phyloP scores from a whole-genome alignment of 805 yeast species.

The Sugiyamaella boreocaroliniensis region DNA sequence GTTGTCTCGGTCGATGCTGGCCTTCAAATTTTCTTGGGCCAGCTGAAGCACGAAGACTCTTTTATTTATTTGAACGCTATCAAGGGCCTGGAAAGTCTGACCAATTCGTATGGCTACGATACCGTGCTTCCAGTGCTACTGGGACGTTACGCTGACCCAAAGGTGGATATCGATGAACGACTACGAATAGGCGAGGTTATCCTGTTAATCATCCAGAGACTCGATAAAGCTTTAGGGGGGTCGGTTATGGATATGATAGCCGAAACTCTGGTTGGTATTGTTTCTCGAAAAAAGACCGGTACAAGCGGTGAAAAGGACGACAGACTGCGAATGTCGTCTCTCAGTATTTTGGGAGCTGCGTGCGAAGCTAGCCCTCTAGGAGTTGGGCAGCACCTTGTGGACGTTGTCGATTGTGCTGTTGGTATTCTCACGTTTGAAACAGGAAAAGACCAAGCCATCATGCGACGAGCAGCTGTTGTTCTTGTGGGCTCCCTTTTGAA shows the following conservation, averaged over 20 bases:
- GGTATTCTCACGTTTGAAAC: slow-evolving; percentile 65
- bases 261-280: slow-evolving; percentile 34
- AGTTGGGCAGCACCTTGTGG: slow-evolving; percentile 40
- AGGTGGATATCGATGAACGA: slow-evolving; percentile 52
- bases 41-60: slow-evolving; percentile 74
- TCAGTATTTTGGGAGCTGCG: slow-evolving; percentile 74
- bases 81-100: slow-evolving; percentile 61
- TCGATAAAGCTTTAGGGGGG: slow-evolving; percentile 46
- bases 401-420: slow-evolving; percentile 65
- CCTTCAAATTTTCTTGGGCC: slow-evolving; percentile 53
- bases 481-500: slow-evolving; percentile 38
- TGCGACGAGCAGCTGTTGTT: slow-evolving; percentile 72
- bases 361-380: slow-evolving; percentile 56
- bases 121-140: slow-evolving; percentile 35
- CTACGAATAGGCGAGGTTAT: slow-evolving; percentile 79
- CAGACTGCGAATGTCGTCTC: slow-evolving; percentile 72
- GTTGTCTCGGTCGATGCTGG: slow-evolving; percentile 48
- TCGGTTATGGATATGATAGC: slow-evolving; percentile 39
- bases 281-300: slow-evolving; percentile 12
- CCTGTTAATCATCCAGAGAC: slow-evolving; percentile 46
- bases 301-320: slow-evolving; percentile 36
- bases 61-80: slow-evolving; percentile 80
- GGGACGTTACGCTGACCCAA: slow-evolving; percentile 31
- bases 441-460: slow-evolving; percentile 38
- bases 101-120: slow-evolving; percentile 38